phyloP scores from a whole-genome alignment of 148 eudicot species.

The Camellia sinensis region DNA sequence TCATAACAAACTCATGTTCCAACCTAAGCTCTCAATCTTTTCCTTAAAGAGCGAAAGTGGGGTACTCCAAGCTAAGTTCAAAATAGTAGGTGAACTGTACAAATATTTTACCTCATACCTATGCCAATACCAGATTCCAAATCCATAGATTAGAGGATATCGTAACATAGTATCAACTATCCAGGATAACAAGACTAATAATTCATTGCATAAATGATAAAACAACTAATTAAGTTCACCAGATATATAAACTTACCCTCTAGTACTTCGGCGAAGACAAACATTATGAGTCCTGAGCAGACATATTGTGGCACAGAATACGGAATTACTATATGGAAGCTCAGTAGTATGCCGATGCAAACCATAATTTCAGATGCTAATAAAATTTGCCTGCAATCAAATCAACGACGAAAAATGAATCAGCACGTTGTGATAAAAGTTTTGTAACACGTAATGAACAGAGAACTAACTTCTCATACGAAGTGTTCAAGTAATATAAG shows the following conservation, averaged over 20 bases:
- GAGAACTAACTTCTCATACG: no score
- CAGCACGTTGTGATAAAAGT: no score
- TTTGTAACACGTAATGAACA: no score
- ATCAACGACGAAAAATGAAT: not conserved
- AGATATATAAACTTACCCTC: conserved; percentile 53
- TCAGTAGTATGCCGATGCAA: conserved; percentile 54
- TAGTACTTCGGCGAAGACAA: conserved; percentile 79
- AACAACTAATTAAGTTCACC: not conserved
- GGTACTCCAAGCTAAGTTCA: no score
- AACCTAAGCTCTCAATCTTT: no score
- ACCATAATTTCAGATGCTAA: conserved; percentile 76
- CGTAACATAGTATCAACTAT: no score
- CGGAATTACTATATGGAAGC: conserved; percentile 53
- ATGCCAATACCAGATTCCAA: not conserved
- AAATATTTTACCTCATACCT: no score
- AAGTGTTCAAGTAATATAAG: no score
- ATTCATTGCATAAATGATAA: not conserved
- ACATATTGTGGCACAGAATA: conserved; percentile 79
- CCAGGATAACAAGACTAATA: not conserved
- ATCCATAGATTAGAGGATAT: not conserved
- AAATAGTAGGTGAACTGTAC: no score
- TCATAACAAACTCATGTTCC: no score
- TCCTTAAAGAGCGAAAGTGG: no score
- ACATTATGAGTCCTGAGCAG: conserved; percentile 71
- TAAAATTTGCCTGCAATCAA: conserved; percentile 61